These are phyloP conservation scores for Phytophthora meadii DNA, from an alignment of 352 stramenopile genomes.

Conservation along the genomic window DNA sequence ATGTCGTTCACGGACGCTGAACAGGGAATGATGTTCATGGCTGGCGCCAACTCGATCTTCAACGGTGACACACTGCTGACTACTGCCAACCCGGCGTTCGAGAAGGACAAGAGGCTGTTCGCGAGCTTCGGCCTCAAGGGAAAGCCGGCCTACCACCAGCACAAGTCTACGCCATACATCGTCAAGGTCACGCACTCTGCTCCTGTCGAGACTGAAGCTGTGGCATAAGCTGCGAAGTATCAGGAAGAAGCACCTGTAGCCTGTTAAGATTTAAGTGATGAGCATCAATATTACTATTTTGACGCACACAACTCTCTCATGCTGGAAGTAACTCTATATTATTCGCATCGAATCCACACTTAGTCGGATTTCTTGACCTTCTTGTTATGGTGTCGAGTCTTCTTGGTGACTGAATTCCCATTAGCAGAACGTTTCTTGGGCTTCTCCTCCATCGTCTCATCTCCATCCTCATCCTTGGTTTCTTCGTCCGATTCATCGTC, in stretches of 20 bases:
- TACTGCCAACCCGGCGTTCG: constrained; percentile 96
- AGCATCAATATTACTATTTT: constrained; percentile 38
- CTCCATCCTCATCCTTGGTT: constrained; percentile 33
- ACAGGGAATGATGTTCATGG: constrained; percentile 97
- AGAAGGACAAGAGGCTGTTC: constrained; percentile 96
- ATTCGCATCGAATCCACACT: constrained; percentile 12
- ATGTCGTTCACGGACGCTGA: constrained; percentile 97
- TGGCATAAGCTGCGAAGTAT: constrained; percentile 37
- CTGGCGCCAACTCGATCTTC: constrained; percentile 98
- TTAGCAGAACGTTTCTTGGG: constrained; percentile 48
- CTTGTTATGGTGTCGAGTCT: constrained; percentile 37
- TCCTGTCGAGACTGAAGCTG: constrained; percentile 40
- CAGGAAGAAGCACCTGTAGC: constrained; percentile 22
- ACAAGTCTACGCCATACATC: constrained; percentile 83
- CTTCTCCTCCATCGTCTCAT: constrained; percentile 50
- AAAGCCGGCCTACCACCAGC: constrained; percentile 95
- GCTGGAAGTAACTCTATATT: constrained; percentile 36
- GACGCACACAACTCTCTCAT: constrained; percentile 7
- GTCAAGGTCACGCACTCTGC: constrained; percentile 83
- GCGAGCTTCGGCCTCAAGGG: constrained; percentile 94
- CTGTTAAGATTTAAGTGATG: constrained; percentile 34
- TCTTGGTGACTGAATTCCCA: constrained; percentile 34
- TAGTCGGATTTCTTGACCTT: constrained; percentile 35
- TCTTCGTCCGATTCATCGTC: constrained; percentile 53
- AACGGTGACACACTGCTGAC: constrained; percentile 98